Evolutionary conservation across 2,329 filamentous ascomycete genomes (phyloP).

Genomic region (Ilyonectria mors-panacis): DNA sequence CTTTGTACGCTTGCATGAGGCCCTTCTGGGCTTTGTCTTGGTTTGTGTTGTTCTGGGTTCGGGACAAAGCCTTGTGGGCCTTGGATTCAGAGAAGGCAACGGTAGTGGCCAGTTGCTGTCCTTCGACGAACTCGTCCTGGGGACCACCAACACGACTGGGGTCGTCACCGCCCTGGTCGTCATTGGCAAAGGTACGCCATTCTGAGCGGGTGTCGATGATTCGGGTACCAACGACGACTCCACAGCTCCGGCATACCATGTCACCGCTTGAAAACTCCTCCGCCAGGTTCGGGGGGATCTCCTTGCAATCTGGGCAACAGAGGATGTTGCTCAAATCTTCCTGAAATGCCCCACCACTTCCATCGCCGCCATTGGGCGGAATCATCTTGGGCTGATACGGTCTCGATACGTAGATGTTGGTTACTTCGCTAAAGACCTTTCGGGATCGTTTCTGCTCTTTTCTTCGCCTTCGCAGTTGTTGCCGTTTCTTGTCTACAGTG

Average conservation of each 20-base stretch:
- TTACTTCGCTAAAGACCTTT: slow-evolving; percentile 57
- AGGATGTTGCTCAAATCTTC: slow-evolving; percentile 91
- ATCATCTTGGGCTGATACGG: slow-evolving; percentile 64
- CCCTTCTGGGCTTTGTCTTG: slow-evolving; percentile 88
- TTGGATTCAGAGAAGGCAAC: slow-evolving; percentile 87
- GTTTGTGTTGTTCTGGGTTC: slow-evolving; percentile 88
- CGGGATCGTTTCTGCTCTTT: slow-evolving; percentile 54
- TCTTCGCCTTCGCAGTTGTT: slow-evolving; percentile 52
- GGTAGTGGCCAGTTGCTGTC: slow-evolving; percentile 88
- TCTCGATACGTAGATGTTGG: slow-evolving; percentile 61
- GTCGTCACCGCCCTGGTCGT: slow-evolving; percentile 96
- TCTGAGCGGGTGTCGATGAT: slow-evolving; percentile 97
- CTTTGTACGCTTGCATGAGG: slow-evolving; percentile 87
- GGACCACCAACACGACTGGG: slow-evolving; percentile 98
- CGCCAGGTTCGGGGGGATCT: slow-evolving; percentile 90
- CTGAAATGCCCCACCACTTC: slow-evolving; percentile 66
- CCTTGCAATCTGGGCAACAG: slow-evolving; percentile 91
- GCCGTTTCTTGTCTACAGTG: slow-evolving; percentile 52
- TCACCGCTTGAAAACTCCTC: slow-evolving; percentile 95
- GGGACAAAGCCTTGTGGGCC: slow-evolving; percentile 80
- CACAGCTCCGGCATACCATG: slow-evolving; percentile 92
- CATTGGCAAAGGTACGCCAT: slow-evolving; percentile 99
- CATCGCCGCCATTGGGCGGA: slow-evolving; percentile 54
- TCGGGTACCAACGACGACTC: slow-evolving; percentile 89
- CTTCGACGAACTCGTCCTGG: slow-evolving; percentile 90